These are phyloP conservation scores for Neurospora sp. DNA, from an alignment of 495 filamentous ascomycete species.

Conservation along the genomic window DNA sequence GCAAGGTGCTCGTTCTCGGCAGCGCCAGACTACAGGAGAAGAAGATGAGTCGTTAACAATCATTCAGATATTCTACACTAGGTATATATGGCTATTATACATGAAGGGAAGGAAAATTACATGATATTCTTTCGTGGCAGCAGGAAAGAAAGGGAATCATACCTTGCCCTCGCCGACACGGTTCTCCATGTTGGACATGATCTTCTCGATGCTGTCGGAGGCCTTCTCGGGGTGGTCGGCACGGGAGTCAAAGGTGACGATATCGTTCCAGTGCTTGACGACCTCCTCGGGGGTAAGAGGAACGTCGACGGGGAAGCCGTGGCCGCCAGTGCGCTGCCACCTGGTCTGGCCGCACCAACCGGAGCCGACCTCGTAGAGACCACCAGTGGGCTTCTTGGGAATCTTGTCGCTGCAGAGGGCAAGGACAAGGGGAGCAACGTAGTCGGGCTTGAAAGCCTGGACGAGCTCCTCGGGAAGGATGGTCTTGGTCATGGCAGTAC, in stretches of 20 bases:
- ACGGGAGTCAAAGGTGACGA: constrained; percentile 80
- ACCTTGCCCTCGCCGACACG: constrained; percentile 41
- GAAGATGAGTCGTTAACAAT: constrained; percentile 19
- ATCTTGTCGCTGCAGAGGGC: constrained; percentile 82
- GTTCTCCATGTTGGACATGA: constrained; percentile 90
- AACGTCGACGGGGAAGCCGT: constrained; percentile 86
- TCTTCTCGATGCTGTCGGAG: constrained; percentile 66
- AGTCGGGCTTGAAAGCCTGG: constrained; percentile 98
- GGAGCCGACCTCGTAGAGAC: constrained; percentile 91
- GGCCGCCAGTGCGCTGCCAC: constrained; percentile 89
- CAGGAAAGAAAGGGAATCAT: constrained; percentile 27
- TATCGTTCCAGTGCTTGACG: constrained; percentile 62
- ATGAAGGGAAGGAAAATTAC: constrained; percentile 10
- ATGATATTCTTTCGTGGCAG: constrained; percentile 1
- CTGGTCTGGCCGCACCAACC: constrained; percentile 87
- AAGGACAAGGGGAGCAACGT: constrained; percentile 87
- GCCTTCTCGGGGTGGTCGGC: constrained; percentile 79
- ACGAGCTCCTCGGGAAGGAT: constrained; percentile 97
- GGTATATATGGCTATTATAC: constrained; percentile 23
- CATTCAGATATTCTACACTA: constrained; percentile 9
- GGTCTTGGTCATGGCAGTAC: constrained; percentile 88
- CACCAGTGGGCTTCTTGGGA: constrained; percentile 74
- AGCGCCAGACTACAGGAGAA: constrained; percentile 22
- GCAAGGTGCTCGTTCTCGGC: constrained; percentile 42
- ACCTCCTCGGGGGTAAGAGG: constrained; percentile 83